Base-by-base conservation (phyloP, 768 basidiomycete genomes). In the Candolleomyces eurysporus region DNA sequence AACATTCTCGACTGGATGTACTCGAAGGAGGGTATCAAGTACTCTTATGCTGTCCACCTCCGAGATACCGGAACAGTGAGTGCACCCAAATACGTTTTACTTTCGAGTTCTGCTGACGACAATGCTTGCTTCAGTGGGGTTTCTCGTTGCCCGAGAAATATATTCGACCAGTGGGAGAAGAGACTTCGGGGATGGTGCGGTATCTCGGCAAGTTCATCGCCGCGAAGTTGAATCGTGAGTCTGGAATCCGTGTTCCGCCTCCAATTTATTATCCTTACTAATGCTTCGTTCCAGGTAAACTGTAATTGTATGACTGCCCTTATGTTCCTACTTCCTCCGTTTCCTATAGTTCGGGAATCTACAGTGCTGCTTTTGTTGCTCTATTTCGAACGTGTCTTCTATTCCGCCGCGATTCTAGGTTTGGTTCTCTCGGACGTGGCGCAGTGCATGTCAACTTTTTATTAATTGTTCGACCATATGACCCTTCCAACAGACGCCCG, bases 151-250 rank as follows among this genome's bases (percentile, higher is more conserved):
- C 92, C 0, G 74, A 85, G 0, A 75, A 76, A 53, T 86, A 84
- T 83, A 93, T 95, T 64, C 76, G 88, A 7, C 89, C 92, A 0
- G 87, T 90, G 2, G 92, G 90, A 0, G 89, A 91, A 72, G 93
- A 95, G 74, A 86, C 87, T 4, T 77, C 78, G 17, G 80, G 76
- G 26, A 84, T 92, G 75, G 65, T 94, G 31, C 74, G 81, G 22
- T 91, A 88, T 65, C 74, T 95, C 6, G 84, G 87, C 1, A 75
- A 80, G 48, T 94, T 93, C 69, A 86, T 93, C 26, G 74, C 75
- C 10, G 75, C 71, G 64, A 75, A 79, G 51, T 65, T 71, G 59
- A 73, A 74, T 60, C 63, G 76, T 75, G 50, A 48, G 73, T 70
- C 31, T 58, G 60, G 36, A 36, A 36, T 7, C 36, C 36, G 36